A percentile compares a stretch with the other conserved stretches of the same genome.
Evolutionary conservation across 345 rosid species (phyloP).

Genomic region (Citrus hindsii): DNA sequence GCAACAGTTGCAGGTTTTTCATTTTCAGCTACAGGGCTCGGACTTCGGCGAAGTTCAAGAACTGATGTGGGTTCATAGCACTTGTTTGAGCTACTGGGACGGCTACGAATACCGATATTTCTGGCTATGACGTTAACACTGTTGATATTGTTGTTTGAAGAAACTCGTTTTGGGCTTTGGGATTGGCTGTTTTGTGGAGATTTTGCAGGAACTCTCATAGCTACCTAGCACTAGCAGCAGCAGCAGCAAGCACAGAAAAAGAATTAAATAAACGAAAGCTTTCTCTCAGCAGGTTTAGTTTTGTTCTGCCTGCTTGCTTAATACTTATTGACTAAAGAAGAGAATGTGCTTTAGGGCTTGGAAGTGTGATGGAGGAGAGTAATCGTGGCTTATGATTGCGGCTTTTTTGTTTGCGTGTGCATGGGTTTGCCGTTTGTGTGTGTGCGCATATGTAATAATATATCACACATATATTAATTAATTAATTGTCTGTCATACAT

Average conservation of each 20-base stretch:
- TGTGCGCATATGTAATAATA: slow-evolving; percentile 19
- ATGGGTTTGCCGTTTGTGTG: slow-evolving; percentile 15
- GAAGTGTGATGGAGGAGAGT: slow-evolving; percentile 8
- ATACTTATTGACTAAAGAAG: background rate
- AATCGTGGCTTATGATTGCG: slow-evolving; percentile 40
- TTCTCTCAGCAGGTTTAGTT: no score
- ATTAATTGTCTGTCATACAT: slow-evolving; percentile 1
- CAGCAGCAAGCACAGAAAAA: background rate
- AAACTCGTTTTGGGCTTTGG: slow-evolving; percentile 19
- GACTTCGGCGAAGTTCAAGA: slow-evolving; percentile 63
- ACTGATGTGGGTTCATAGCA: slow-evolving; percentile 81
- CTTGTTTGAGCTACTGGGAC: slow-evolving; percentile 6
- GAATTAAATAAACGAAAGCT: background rate
- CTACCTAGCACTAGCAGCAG: background rate
- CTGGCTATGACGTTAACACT: background rate
- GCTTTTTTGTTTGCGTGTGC: slow-evolving; percentile 58
- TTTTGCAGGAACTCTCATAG: slow-evolving; percentile 63
- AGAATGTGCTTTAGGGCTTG: background rate
- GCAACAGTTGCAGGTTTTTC: slow-evolving; percentile 25
- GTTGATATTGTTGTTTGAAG: slow-evolving; percentile 21
- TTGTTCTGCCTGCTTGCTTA: no score
- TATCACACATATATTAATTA: background rate
- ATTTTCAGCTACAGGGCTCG: slow-evolving; percentile 38
- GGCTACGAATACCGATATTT: slow-evolving; percentile 8
- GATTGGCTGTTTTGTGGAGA: slow-evolving; percentile 38